phyloP scores from a whole-genome alignment of 495 filamentous ascomycete species.

The Penicillium bialowiezense region DNA sequence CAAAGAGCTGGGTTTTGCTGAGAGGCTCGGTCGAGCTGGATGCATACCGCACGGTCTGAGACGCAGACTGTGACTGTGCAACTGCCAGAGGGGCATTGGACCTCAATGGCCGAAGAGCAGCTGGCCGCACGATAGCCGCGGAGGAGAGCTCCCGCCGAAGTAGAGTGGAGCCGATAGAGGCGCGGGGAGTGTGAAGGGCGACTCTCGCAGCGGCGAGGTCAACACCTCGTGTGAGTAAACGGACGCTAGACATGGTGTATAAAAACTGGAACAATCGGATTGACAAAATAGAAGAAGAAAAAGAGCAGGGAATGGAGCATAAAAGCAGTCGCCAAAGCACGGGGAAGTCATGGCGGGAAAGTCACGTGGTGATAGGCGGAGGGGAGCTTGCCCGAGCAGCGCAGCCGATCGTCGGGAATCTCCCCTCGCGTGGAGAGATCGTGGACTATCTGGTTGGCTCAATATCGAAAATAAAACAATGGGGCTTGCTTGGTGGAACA shows the following conservation, averaged over 20 bases:
- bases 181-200: constrained; percentile 26
- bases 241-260: constrained; percentile 34
- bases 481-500: no score
- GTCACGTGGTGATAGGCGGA: constrained; percentile 42
- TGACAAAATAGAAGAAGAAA: constrained; percentile 20
- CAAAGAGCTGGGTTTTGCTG: constrained; percentile 74
- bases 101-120: constrained; percentile 16
- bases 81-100: constrained; percentile 12
- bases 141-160: constrained; percentile 36
- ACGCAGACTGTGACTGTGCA: constrained; percentile 15
- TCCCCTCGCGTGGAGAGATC: no score
- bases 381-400: constrained; percentile 15
- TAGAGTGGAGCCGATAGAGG: constrained; percentile 38
- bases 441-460: no score
- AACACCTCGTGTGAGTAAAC: constrained; percentile 30
- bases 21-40: constrained; percentile 54
- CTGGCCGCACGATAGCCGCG: constrained; percentile 27
- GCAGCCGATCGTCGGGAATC: neutral
- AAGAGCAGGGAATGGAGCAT: constrained; percentile 11
- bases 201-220: constrained; percentile 34
- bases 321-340: constrained; percentile 5
- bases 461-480: no score
- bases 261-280: constrained; percentile 20
- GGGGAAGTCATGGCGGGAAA: constrained; percentile 28
- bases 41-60: constrained; percentile 51